Base-by-base conservation (phyloP, 139 green algal species). In the Haematococcus lacustris region DNA sequence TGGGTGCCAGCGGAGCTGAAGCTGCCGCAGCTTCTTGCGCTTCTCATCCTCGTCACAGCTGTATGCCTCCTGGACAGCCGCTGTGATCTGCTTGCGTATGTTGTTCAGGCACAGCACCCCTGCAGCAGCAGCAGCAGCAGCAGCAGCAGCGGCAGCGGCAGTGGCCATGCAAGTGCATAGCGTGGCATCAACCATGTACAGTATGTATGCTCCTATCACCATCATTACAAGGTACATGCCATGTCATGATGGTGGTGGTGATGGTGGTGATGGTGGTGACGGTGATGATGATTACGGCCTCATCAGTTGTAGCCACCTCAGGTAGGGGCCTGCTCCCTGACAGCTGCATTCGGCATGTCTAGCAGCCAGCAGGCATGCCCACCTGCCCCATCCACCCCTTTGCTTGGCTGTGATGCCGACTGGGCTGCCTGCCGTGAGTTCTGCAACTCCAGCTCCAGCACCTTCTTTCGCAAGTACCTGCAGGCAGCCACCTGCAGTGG, bases 401-500 rank as follows among this genome's bases (percentile, higher is more conserved):
- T 62, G 39, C 28, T 25, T 62, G 38, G 6, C n/a, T 73, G 43
- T n/a, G 6, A 33, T 13, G 17, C 26, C 26, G 41, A 38, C n/a
- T 34, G 64, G 26, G 68, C 74, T 35, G 70, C 63, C 39, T 78
- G 47, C 25, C 78, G 71, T 2, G 74, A 51, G 38, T 78, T 39
- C 68, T 80, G 63, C 50, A 88, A 64, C 73, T 88, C 83, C 37
- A 82, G 68, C 67, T 84, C 79, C 67, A 80, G 37, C 37, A 88
- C 71, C 26, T 78, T 76, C 63, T 68, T 63, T 40, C 80, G 62
- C 50, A 73, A 33, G 66, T 71, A 71, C 66, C 66, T 71, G 39
- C 40, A 51, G 3, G 9, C 43, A 53, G 43, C n/a, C n/a, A n/a
- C n/a, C n/a, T n/a, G n/a, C n/a, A n/a, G n/a, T n/a, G n/a, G n/a